Conservation (phyloP, 2,329 filamentous ascomycete species). For the Ilyonectria mors-panacis region DNA sequence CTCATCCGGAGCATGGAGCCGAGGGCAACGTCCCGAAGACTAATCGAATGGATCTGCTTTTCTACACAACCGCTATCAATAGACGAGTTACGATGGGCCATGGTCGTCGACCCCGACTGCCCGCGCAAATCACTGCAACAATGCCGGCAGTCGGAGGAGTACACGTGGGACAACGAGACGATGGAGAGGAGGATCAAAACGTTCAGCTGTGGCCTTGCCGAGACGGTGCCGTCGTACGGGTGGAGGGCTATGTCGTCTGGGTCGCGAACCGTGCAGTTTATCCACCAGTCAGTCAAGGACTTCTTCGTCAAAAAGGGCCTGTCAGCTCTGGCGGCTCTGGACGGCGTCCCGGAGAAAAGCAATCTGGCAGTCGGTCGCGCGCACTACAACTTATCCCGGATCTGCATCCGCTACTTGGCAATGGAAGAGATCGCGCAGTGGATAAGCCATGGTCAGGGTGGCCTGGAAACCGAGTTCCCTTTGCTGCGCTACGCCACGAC, state of each 20-base stretch:
- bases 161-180: constrained; percentile 24
- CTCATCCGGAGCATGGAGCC: constrained; percentile 39
- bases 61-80: constrained; percentile 43
- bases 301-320: constrained; percentile 3
- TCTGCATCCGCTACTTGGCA: no score
- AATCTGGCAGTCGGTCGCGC: no score
- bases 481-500: no score
- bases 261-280: constrained; percentile 40
- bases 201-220: constrained; percentile 50
- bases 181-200: constrained; percentile 39
- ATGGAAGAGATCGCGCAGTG: no score
- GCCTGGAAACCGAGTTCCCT: no score
- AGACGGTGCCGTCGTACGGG: constrained; percentile 22
- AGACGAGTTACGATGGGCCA: constrained; percentile 51
- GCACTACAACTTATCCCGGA: no score
- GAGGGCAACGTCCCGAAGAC: constrained; percentile 35
- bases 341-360: neutral
- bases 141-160: constrained; percentile 37
- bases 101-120: constrained; percentile 46
- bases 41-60: constrained; percentile 54
- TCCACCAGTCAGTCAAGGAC: constrained; percentile 22
- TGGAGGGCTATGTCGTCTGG: no score
- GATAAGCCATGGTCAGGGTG: no score
- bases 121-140: constrained; percentile 38
- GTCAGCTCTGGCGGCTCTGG: no score